A percentile compares a stretch with the other conserved stretches of the same genome.
phyloP scores from a whole-genome alignment of 2,329 filamentous ascomycete genomes.

The Bipolaris sorokiniana region DNA sequence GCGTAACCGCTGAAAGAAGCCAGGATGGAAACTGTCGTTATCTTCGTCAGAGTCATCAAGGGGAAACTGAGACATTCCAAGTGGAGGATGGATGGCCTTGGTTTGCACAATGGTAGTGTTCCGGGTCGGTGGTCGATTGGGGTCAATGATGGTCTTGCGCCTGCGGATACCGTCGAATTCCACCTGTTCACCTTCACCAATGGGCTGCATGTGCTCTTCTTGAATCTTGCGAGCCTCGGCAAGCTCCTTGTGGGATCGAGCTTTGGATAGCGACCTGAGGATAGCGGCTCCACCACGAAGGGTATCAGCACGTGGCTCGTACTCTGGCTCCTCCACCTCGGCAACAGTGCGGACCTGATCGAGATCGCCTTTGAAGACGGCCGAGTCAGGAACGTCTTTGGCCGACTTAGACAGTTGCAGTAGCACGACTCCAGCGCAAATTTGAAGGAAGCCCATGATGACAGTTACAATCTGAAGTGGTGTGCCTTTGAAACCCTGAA shows the following conservation, averaged over 20 bases:
- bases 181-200: conserved; percentile 78
- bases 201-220: conserved; percentile 80
- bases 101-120: conserved; percentile 50
- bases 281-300: conserved; percentile 91
- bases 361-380: conserved; percentile 89
- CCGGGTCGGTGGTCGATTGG: conserved; percentile 44
- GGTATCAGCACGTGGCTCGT: conserved; percentile 93
- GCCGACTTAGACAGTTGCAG: conserved; percentile 97
- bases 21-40: conserved; percentile 52
- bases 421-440: conserved; percentile 89
- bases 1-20: conserved; percentile 53
- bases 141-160: conserved; percentile 64
- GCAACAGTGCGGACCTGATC: conserved; percentile 95
- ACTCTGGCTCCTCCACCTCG: conserved; percentile 94
- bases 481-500: conserved; percentile 91
- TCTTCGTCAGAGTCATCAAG: conserved; percentile 60
- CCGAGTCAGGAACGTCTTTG: conserved; percentile 93
- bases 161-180: conserved; percentile 93
- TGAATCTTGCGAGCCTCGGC: conserved; percentile 79
- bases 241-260: conserved; percentile 77
- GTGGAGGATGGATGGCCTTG: conserved; percentile 71
- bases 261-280: conserved; percentile 77
- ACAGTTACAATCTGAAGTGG: conserved; percentile 81
- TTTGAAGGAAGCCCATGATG: conserved; percentile 90
- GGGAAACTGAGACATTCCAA: conserved; percentile 88